Percentiles rank a stretch among this genome's conserved stretches.
Evolutionary conservation across 768 basidiomycete genomes (phyloP).

Genomic region (Coprinopsis sp.): DNA sequence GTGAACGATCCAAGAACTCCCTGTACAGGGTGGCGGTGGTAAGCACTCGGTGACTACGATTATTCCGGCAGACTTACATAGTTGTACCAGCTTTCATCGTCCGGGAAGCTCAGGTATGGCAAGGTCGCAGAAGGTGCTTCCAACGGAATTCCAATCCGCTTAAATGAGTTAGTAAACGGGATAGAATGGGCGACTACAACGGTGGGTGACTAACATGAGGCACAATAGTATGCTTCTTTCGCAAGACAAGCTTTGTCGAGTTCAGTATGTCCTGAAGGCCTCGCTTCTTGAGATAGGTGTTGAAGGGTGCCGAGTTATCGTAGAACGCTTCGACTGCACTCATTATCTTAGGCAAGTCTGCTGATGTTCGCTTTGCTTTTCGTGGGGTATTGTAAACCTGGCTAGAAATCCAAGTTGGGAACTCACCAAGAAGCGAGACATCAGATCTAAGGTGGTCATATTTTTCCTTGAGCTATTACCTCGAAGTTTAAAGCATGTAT

Average conservation of each 20-base stretch:
- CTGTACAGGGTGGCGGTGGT: no score
- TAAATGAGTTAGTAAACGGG: no score
- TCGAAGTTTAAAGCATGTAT: background rate
- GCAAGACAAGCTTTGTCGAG: background rate
- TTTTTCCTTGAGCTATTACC: background rate
- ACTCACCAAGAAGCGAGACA: no score
- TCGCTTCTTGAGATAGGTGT: background rate
- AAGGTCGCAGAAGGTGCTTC: no score
- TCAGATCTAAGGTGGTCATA: background rate
- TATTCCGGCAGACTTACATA: no score
- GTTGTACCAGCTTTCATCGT: no score
- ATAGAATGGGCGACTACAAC: no score
- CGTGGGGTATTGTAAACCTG: background rate
- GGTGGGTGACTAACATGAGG: background rate
- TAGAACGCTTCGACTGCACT: background rate
- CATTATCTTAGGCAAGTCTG: background rate
- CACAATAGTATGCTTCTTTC: background rate
- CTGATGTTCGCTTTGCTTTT: background rate
- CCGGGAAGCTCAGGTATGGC: no score
- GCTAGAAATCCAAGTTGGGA: no score
- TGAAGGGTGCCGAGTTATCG: background rate
- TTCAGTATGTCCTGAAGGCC: background rate
- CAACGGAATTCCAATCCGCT: no score
- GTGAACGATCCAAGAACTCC: no score
- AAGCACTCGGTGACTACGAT: no score